These are phyloP conservation scores for Huiozyma naganishii DNA, from an alignment of 805 yeast species.

Conservation along the genomic window DNA sequence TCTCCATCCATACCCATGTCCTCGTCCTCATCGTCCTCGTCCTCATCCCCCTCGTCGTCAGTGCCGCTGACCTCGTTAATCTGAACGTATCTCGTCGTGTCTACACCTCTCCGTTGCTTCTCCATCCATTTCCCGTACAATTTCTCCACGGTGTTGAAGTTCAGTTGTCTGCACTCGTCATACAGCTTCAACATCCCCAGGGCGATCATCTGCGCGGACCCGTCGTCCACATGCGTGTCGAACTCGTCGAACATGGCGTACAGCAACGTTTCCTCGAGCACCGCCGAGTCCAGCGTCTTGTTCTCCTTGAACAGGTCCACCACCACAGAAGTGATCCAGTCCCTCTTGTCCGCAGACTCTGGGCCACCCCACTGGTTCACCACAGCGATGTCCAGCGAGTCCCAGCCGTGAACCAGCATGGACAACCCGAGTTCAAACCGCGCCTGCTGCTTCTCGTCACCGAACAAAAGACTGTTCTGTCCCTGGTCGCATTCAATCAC, in stretches of 20 bases:
- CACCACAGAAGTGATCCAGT: constrained; percentile 81
- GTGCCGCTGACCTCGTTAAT: constrained; percentile 48
- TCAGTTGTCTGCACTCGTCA: constrained; percentile 44
- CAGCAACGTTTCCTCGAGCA: constrained; percentile 74
- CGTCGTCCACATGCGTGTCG: constrained; percentile 81
- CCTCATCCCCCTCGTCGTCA: constrained; percentile 33
- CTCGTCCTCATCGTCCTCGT: constrained; percentile 30
- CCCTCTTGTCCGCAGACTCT: constrained; percentile 80
- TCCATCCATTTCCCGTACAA: constrained; percentile 50
- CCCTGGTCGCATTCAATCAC: constrained; percentile 44
- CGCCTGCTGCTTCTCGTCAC: constrained; percentile 61
- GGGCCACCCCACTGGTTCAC: constrained; percentile 95
- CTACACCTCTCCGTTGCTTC: constrained; percentile 34
- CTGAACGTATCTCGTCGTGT: constrained; percentile 33
- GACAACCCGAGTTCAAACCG: constrained; percentile 89
- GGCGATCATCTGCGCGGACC: constrained; percentile 69
- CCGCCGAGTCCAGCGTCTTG: constrained; percentile 58
- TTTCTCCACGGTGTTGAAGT: constrained; percentile 47
- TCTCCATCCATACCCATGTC: constrained; percentile 33
- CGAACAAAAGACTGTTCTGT: constrained; percentile 30
- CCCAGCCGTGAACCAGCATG: constrained; percentile 87
- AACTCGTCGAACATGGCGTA: constrained; percentile 94
- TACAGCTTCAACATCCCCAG: constrained; percentile 54
- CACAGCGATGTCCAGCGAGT: constrained; percentile 77
- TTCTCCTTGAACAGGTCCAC: constrained; percentile 63